Evolutionary conservation across 75 land plant genomes (phyloP), one percentile per base, ranked within the genome.

Genomic region (Gnetum montanum): DNA sequence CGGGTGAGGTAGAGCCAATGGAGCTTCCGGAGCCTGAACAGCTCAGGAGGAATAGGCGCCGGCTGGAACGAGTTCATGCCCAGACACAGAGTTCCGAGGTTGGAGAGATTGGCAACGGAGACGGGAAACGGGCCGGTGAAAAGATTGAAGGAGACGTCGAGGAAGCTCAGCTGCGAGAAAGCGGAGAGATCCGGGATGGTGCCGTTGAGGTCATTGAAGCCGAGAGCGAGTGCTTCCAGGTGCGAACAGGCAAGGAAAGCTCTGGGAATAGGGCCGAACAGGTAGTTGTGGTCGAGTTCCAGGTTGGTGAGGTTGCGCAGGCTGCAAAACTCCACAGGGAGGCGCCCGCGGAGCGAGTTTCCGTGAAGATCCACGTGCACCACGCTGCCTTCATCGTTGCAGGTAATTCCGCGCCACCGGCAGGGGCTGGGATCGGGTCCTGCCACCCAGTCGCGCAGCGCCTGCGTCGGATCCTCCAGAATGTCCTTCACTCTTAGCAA

Each of bases 321-420:
- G 45, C 59, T 34, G 28, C 86, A 80, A 15, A 86, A 50, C 7
- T 34, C 64, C 8, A 77, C 8, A 0, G 79, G 81, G 18, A 90
- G 36, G 27, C 23, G 0, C 7, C 96, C 96, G 0, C 80, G 36
- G 29, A 89, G 59, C 8, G 28, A 10, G 34, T 25, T 64, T 0
- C 52, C 55, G 0, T 49, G 46, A 30, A 90, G 79, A 19, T 78
- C 58, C 25, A 83, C 69, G n/a, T 47, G 62, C 2, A 50, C 29
- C 26, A 83, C 79, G 12, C 44, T 15, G 13, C 55, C 44, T n/a
- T n/a, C 35, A 12, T 64, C 12, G 63, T 76, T 43, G 67, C 93
- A 88, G 4, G 40, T 53, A 49, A 88, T 55, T 8, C 88, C 93
- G 29, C 69, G 10, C 76, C 82, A 88, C 0, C n/a, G 31, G 74